A percentile compares a stretch with the other conserved stretches of the same genome.
These are phyloP conservation scores for Ramaria sp. DNA, from an alignment of 768 basidiomycete species.

Conservation along the genomic window DNA sequence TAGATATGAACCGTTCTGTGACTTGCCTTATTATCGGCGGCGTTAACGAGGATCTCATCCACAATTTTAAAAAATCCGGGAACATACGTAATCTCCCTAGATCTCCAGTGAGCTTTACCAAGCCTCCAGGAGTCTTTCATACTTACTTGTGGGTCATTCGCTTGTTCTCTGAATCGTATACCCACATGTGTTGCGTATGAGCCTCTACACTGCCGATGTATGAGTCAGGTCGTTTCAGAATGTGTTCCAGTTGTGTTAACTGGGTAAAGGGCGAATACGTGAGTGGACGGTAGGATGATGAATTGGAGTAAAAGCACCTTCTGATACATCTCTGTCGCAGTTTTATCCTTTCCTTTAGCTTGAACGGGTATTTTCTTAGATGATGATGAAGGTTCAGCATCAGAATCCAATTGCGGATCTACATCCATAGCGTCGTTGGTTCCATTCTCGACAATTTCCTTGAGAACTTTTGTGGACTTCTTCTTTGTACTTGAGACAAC, in stretches of 20 bases:
- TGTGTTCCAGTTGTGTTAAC: slow-evolving; percentile 93
- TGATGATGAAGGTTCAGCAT: slow-evolving; percentile 23
- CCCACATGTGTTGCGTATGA: slow-evolving; percentile 85
- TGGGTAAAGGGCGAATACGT: slow-evolving; percentile 22
- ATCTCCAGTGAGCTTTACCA: neutral
- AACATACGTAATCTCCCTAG: slow-evolving; percentile 56
- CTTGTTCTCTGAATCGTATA: slow-evolving; percentile 74
- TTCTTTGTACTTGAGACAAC: slow-evolving; percentile 30
- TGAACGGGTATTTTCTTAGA: slow-evolving; percentile 15
- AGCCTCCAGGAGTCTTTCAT: neutral
- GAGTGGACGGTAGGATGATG: neutral
- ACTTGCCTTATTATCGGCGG: slow-evolving; percentile 94
- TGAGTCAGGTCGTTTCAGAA: slow-evolving; percentile 82
- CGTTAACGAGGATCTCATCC: slow-evolving; percentile 98
- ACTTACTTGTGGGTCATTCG: slow-evolving; percentile 76
- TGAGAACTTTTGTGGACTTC: slow-evolving; percentile 39
- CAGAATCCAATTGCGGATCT: slow-evolving; percentile 26
- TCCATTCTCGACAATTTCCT: slow-evolving; percentile 50
- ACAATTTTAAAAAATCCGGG: slow-evolving; percentile 99
- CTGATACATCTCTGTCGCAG: slow-evolving; percentile 81
- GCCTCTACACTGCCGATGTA: slow-evolving; percentile 96
- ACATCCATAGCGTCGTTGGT: slow-evolving; percentile 35
- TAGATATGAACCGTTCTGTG: neutral
- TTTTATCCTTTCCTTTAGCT: slow-evolving; percentile 59
- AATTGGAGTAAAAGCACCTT: slow-evolving; percentile 42